These are phyloP conservation scores for Clavulina sp. DNA, from an alignment of 768 basidiomycete species.

Conservation along the genomic window DNA sequence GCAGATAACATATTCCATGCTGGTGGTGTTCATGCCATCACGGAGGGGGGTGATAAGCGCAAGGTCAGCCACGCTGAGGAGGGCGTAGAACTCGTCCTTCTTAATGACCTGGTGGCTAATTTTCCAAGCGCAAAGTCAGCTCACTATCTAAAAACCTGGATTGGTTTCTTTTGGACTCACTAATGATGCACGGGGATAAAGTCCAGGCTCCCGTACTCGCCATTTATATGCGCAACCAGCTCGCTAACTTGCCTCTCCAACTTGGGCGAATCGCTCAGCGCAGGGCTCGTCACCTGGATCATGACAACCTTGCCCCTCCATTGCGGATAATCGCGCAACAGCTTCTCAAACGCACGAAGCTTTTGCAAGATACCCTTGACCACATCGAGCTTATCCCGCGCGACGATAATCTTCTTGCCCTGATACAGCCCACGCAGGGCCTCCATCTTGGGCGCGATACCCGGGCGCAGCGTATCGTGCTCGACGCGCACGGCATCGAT, in stretches of 20 bases:
- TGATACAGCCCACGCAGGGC: slow-evolving; percentile 72
- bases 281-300: slow-evolving; percentile 82
- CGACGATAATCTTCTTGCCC: slow-evolving; percentile 96
- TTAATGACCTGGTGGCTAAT: slow-evolving; percentile 87
- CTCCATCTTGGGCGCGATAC: slow-evolving; percentile 79
- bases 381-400: slow-evolving; percentile 94
- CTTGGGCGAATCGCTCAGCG: slow-evolving; percentile 81
- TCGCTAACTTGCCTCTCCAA: slow-evolving; percentile 88
- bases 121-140: not conserved
- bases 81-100: slow-evolving; percentile 94
- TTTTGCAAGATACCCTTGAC: slow-evolving; percentile 97
- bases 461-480: slow-evolving; percentile 58
- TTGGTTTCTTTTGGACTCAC: slow-evolving; percentile 30
- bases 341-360: slow-evolving; percentile 89
- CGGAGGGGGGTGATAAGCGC: slow-evolving; percentile 89
- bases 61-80: slow-evolving; percentile 82
- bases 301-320: slow-evolving; percentile 69
- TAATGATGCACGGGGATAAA: slow-evolving; percentile 98
- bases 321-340: slow-evolving; percentile 82
- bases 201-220: slow-evolving; percentile 83
- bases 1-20: slow-evolving; percentile 94
- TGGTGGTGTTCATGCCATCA: slow-evolving; percentile 98
- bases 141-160: not conserved
- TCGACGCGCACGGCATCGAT: slow-evolving; percentile 85
- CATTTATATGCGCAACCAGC: slow-evolving; percentile 87